phyloP scores from a whole-genome alignment of 2,329 filamentous ascomycete species.

The Exophiala aquamarina region DNA sequence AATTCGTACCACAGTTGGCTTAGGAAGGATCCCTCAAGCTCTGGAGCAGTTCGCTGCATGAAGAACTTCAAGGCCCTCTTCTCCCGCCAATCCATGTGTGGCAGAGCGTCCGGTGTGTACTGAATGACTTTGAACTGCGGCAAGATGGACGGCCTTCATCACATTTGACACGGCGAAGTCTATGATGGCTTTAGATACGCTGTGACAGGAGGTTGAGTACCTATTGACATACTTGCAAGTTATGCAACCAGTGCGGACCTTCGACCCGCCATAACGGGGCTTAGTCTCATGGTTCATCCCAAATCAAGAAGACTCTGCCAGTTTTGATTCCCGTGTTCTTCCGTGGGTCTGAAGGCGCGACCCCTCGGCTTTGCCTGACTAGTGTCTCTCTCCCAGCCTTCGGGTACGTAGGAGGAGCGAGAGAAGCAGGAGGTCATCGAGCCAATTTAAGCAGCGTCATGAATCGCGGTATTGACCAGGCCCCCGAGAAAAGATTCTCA shows the following conservation, averaged over 20 bases:
- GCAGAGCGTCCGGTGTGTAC: not conserved
- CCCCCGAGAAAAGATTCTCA: too few species aligned
- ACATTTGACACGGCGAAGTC: not conserved
- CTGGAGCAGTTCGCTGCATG: not conserved
- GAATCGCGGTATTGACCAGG: too few species aligned
- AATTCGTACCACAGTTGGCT: not conserved
- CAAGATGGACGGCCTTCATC: not conserved
- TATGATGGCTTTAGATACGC: not conserved
- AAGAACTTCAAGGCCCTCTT: not conserved
- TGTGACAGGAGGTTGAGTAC: not conserved
- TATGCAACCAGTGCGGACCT: not conserved
- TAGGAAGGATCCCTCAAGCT: not conserved
- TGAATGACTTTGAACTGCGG: not conserved
- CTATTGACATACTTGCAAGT: not conserved
- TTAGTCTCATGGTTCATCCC: not conserved
- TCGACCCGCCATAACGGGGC: not conserved
- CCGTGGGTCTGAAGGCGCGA: too few species aligned
- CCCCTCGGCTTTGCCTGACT: too few species aligned
- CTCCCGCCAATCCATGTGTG: not conserved
- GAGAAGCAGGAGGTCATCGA: too few species aligned
- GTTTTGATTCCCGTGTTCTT: too few species aligned
- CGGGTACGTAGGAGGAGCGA: too few species aligned
- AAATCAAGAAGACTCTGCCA: too few species aligned
- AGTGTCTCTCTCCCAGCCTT: too few species aligned
- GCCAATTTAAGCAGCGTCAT: too few species aligned